phyloP scores from a whole-genome alignment of 2,329 filamentous ascomycete genomes.

The Spiromastix sp. region DNA sequence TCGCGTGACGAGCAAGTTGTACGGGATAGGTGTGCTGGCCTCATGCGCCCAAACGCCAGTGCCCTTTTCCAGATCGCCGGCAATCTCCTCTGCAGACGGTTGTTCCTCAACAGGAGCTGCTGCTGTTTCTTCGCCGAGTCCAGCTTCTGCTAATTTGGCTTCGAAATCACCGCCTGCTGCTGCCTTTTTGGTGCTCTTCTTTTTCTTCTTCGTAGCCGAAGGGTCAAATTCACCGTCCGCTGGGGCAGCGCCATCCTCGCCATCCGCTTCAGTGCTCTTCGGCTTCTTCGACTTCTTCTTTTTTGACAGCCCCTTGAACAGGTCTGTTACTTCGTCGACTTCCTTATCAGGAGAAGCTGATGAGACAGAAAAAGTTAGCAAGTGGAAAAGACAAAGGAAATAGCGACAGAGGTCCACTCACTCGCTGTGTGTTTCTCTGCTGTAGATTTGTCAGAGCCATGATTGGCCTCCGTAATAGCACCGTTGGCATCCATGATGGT shows the following conservation, averaged over 20 bases:
- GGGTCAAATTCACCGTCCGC: constrained; percentile 54
- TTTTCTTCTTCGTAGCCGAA: constrained; percentile 73
- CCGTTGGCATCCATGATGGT: constrained; percentile 85
- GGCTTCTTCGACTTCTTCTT: constrained; percentile 59
- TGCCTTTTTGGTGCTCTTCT: constrained; percentile 53
- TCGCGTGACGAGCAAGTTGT: constrained; percentile 73
- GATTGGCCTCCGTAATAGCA: constrained; percentile 61
- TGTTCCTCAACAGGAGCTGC: constrained; percentile 46
- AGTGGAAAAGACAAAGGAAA: background rate
- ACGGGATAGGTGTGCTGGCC: constrained; percentile 65
- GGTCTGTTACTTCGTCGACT: constrained; percentile 55
- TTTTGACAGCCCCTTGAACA: constrained; percentile 61
- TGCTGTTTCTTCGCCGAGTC: constrained; percentile 48
- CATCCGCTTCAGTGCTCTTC: constrained; percentile 44
- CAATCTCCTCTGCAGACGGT: constrained; percentile 46
- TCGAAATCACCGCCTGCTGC: constrained; percentile 54
- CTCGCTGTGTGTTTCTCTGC: constrained; percentile 68
- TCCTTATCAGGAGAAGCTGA: constrained; percentile 41
- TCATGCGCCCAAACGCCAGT: constrained; percentile 88
- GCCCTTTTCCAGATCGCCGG: constrained; percentile 67
- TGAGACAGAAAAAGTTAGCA: constrained; percentile 43
- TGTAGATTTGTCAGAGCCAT: constrained; percentile 66
- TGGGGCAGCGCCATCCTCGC: constrained; percentile 38
- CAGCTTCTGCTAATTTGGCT: constrained; percentile 53
- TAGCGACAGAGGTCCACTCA: constrained; percentile 32